phyloP scores from a whole-genome alignment of 352 stramenopile genomes.

The Pythium dissimile region DNA sequence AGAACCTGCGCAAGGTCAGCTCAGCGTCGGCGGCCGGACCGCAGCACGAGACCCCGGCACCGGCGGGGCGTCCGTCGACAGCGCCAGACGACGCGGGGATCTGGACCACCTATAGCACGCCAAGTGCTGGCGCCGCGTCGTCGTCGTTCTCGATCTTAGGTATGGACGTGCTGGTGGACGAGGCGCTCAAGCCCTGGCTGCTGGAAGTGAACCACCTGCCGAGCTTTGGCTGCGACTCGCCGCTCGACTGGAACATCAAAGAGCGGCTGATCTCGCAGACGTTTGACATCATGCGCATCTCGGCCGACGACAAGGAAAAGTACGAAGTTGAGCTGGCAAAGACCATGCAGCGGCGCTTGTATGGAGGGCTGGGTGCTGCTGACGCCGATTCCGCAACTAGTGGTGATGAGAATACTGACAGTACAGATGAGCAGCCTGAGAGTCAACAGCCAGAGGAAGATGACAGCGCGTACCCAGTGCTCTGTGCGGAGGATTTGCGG shows the following conservation, averaged over 20 bases:
- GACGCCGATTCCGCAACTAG: background rate
- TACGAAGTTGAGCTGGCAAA: constrained; percentile 73
- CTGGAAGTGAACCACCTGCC: constrained; percentile 98
- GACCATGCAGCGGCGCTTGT: constrained; percentile 58
- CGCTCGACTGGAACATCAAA: constrained; percentile 95
- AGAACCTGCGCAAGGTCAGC: constrained; percentile 66
- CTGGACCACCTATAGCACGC: constrained; percentile 17
- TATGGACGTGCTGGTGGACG: constrained; percentile 96
- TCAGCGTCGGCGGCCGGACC: constrained; percentile 27
- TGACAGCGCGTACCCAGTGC: constrained; percentile 1
- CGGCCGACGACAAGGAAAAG: constrained; percentile 63
- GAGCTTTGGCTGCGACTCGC: constrained; percentile 94
- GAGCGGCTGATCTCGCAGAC: constrained; percentile 91
- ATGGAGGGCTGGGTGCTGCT: constrained; percentile 25
- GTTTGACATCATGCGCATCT: constrained; percentile 85
- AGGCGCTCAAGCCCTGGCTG: constrained; percentile 92
- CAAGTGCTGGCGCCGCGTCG: constrained; percentile 24
- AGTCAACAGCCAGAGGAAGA: constrained; percentile 8
- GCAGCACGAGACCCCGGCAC: background rate
- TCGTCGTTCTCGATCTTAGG: constrained; percentile 93
- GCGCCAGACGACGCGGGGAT: constrained; percentile 17
- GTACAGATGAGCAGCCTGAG: constrained; percentile 28
- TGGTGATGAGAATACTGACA: constrained; percentile 13
- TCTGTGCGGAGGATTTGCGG: constrained; percentile 37
- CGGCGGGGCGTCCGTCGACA: constrained; percentile 10